These are phyloP conservation scores for Halophytophthora polymorphica DNA, from an alignment of 352 stramenopile species.

Conservation along the genomic window DNA sequence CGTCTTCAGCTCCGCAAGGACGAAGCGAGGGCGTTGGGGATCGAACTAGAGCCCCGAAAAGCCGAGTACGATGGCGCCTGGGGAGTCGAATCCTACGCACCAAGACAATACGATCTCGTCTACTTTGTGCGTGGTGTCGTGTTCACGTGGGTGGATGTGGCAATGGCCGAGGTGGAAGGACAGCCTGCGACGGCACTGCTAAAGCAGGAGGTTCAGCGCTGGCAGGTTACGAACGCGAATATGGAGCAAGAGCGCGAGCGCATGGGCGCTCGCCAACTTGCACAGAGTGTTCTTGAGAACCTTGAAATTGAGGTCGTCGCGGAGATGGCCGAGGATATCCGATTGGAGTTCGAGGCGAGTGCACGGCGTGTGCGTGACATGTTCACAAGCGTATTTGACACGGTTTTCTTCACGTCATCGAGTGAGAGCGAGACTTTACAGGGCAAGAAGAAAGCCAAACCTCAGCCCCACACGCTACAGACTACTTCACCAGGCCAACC, in stretches of 20 bases:
- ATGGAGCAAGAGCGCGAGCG: constrained; percentile 20
- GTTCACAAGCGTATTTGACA: constrained; percentile 10
- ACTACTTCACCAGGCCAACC: background rate
- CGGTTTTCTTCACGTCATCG: constrained; percentile 21
- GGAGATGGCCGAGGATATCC: constrained; percentile 38
- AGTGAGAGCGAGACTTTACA: constrained; percentile 3
- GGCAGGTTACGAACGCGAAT: constrained; percentile 15
- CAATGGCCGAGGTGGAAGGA: constrained; percentile 12
- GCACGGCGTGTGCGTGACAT: constrained; percentile 16
- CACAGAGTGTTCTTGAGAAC: constrained; percentile 11
- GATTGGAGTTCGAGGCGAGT: constrained; percentile 29
- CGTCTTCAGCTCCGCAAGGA: constrained; percentile 21
- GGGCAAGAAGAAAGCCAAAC: constrained; percentile 7
- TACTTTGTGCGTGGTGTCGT: constrained; percentile 44
- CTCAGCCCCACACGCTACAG: background rate
- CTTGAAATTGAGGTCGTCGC: constrained; percentile 24
- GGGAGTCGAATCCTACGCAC: constrained; percentile 42
- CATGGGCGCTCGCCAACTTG: constrained; percentile 2
- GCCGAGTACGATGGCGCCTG: constrained; percentile 27
- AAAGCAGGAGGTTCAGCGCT: constrained; percentile 25
- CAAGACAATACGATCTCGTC: constrained; percentile 24
- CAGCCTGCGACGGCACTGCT: constrained; percentile 30
- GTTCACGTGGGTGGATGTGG: constrained; percentile 36
- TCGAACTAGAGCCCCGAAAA: background rate
- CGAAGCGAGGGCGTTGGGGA: constrained; percentile 22